Evolutionary conservation across 345 rosid species (phyloP).

Genomic region (Sonneratia caseolaris): DNA sequence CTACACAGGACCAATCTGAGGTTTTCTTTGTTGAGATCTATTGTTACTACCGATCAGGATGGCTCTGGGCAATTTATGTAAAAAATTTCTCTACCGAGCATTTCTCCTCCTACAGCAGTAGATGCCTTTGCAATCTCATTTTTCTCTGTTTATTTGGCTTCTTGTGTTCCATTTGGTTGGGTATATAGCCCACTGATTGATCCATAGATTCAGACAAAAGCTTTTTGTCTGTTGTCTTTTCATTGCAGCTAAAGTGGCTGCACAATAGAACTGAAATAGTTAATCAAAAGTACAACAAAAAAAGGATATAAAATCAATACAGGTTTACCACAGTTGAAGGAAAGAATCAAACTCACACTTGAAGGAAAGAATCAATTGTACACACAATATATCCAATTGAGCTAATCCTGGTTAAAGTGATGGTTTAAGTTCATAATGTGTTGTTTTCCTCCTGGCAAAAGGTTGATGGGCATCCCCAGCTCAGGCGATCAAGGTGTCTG

Average conservation of each 20-base stretch:
- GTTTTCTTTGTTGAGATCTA: background rate
- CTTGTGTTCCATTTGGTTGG: too few species aligned
- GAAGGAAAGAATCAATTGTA: too few species aligned
- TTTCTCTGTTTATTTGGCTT: background rate
- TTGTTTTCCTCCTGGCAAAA: conserved; percentile 17
- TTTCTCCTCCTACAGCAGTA: background rate
- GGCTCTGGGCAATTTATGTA: background rate
- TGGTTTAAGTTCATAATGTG: background rate
- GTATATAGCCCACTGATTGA: too few species aligned
- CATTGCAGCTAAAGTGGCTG: too few species aligned
- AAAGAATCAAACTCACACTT: too few species aligned
- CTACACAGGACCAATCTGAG: background rate
- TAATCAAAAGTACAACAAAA: too few species aligned
- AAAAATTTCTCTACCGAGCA: background rate
- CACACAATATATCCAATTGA: too few species aligned
- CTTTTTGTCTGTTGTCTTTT: too few species aligned
- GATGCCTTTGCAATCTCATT: background rate
- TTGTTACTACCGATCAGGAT: background rate
- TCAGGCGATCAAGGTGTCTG: conserved; percentile 65
- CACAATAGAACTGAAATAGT: too few species aligned
- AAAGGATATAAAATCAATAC: too few species aligned
- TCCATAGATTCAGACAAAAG: too few species aligned
- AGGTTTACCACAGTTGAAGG: too few species aligned
- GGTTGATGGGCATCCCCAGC: conserved; percentile 91
- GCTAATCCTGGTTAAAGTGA: background rate